Conservation (phyloP, 225 moss, liverwort and hornwort genomes). For the Pleurozium schreberi region DNA sequence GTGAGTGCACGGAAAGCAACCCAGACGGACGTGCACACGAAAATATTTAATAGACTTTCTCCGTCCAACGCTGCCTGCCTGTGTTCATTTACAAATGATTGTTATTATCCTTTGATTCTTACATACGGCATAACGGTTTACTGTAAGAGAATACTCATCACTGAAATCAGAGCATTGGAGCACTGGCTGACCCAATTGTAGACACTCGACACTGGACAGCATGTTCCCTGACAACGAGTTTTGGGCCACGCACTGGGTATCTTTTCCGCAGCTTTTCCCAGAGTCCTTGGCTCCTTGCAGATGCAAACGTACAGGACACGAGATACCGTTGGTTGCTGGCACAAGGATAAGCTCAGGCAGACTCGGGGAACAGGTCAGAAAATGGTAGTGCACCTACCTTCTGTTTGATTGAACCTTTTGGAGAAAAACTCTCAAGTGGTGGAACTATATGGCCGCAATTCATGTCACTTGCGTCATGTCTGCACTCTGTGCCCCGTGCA, state of each 20-base stretch:
- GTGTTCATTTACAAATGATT: slow-evolving; percentile 1
- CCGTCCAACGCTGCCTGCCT: too few species aligned
- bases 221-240: background rate
- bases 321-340: background rate
- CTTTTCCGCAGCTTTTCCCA: background rate
- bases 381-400: background rate
- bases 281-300: background rate
- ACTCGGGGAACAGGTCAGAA: background rate
- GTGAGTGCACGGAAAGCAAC: background rate
- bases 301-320: background rate
- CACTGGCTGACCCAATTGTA: background rate
- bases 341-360: background rate
- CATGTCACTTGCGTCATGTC: background rate
- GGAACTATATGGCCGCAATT: too few species aligned
- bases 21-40: background rate
- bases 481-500: background rate
- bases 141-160: background rate
- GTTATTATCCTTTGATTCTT: background rate
- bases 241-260: background rate
- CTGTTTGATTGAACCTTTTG: background rate
- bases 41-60: background rate
- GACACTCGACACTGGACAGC: background rate
- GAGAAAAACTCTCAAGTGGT: background rate
- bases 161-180: background rate
- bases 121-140: background rate